Conservation (phyloP, 129 eudicot genomes). For the Gnaphalium uliginosum region DNA sequence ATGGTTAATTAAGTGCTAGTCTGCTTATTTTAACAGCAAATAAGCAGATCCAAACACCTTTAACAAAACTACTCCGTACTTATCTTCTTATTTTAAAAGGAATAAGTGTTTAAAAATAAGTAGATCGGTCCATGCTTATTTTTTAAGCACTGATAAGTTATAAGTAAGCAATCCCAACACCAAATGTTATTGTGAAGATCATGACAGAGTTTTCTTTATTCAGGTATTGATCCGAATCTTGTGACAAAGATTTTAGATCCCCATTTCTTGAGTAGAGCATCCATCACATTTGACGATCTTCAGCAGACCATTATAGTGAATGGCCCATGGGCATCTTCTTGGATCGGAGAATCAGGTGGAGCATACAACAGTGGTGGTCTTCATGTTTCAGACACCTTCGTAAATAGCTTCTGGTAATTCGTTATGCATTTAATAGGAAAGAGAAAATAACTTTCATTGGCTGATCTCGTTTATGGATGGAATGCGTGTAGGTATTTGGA, state of each 20-base stretch:
- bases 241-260: slow-evolving; percentile 78
- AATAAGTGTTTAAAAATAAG: no score
- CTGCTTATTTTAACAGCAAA: no score
- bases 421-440: not conserved
- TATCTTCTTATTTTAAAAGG: no score
- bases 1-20: no score
- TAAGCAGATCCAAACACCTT: no score
- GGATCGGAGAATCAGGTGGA: slow-evolving; percentile 99
- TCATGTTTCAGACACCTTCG: slow-evolving; percentile 72
- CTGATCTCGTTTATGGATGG: slow-evolving; percentile 15
- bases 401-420: slow-evolving; percentile 88
- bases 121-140: no score
- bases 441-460: not conserved
- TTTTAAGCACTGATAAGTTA: not conserved
- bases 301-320: slow-evolving; percentile 40
- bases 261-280: slow-evolving; percentile 52
- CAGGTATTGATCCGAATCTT: slow-evolving; percentile 77
- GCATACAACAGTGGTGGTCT: slow-evolving; percentile 86
- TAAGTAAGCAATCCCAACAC: not conserved
- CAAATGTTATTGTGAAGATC: slow-evolving; percentile 11
- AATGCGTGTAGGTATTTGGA: slow-evolving; percentile 71
- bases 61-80: no score
- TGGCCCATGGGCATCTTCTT: slow-evolving; percentile 95
- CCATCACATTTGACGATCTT: slow-evolving; percentile 52
- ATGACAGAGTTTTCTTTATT: slow-evolving; percentile 18